phyloP scores from a whole-genome alignment of 257 asterid genomes.

The Coffea canephora region DNA sequence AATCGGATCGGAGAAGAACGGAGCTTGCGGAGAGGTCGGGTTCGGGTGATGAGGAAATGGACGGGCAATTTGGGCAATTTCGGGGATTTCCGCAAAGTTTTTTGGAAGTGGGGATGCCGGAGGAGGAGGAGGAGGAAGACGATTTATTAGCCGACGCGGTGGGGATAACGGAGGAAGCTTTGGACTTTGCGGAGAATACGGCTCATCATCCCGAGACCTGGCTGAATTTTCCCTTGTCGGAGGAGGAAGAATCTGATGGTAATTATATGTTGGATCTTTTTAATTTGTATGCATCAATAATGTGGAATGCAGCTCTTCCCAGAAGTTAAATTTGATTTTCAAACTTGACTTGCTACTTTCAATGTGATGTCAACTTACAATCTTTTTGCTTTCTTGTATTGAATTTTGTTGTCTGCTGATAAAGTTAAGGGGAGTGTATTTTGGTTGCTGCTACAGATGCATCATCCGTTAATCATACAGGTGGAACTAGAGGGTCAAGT shows the following conservation, averaged over 20 bases:
- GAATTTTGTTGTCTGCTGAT: background rate
- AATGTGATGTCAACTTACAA: background rate
- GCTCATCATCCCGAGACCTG: slow-evolving; percentile 99
- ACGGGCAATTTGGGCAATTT: background rate
- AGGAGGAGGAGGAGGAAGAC: slow-evolving; percentile 34
- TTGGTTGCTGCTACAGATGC: background rate
- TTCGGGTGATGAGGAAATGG: slow-evolving; percentile 28
- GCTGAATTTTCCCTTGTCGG: slow-evolving; percentile 91
- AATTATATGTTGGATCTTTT: background rate
- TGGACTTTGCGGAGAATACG: slow-evolving; percentile 81
- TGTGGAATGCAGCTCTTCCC: background rate
- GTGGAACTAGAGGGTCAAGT: background rate
- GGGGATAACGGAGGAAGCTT: slow-evolving; percentile 83
- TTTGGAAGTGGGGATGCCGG: slow-evolving; percentile 12
- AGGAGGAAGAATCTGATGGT: slow-evolving; percentile 90
- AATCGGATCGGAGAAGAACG: slow-evolving; percentile 24
- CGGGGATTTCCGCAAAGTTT: slow-evolving; percentile 2
- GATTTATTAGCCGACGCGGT: slow-evolving; percentile 46
- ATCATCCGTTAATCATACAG: background rate
- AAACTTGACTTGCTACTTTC: background rate
- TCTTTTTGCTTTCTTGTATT: background rate
- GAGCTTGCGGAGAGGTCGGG: background rate
- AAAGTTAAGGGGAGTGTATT: background rate
- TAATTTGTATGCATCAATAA: background rate
- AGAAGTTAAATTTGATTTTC: background rate